phyloP scores from a whole-genome alignment of 257 asterid genomes.

The Solanum etuberosum region DNA sequence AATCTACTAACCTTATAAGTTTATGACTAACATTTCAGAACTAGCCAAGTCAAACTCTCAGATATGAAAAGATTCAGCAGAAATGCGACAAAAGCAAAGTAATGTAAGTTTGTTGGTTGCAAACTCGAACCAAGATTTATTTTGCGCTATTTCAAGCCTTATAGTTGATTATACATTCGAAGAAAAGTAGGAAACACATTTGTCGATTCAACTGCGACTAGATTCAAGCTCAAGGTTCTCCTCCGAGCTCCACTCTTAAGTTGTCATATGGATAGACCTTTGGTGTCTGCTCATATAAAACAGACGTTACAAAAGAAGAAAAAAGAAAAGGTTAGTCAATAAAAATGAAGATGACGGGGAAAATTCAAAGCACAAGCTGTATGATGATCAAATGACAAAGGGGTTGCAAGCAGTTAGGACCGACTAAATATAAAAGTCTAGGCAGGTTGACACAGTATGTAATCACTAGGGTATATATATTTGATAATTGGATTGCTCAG shows the following conservation, averaged over 20 bases:
- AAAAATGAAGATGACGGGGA: not conserved
- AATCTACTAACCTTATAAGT: not conserved
- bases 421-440: not conserved
- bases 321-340: not conserved
- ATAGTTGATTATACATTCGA: not conserved
- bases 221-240: slow-evolving; percentile 34
- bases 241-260: slow-evolving; percentile 82
- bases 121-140: slow-evolving; percentile 7
- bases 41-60: not conserved
- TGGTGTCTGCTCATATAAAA: slow-evolving; percentile 28
- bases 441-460: not conserved
- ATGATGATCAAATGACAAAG: not conserved
- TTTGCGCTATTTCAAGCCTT: not conserved
- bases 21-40: not conserved
- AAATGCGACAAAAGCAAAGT: not conserved
- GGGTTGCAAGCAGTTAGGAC: not conserved
- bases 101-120: slow-evolving; percentile 1
- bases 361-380: not conserved
- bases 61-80: not conserved
- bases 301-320: not conserved
- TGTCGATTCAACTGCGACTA: not conserved
- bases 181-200: not conserved
- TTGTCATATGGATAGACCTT: slow-evolving; percentile 78
- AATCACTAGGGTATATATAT: not conserved
- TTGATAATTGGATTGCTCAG: not conserved